Base-by-base conservation (phyloP, 345 rosid genomes). In the Excoecaria cochinchinensis region DNA sequence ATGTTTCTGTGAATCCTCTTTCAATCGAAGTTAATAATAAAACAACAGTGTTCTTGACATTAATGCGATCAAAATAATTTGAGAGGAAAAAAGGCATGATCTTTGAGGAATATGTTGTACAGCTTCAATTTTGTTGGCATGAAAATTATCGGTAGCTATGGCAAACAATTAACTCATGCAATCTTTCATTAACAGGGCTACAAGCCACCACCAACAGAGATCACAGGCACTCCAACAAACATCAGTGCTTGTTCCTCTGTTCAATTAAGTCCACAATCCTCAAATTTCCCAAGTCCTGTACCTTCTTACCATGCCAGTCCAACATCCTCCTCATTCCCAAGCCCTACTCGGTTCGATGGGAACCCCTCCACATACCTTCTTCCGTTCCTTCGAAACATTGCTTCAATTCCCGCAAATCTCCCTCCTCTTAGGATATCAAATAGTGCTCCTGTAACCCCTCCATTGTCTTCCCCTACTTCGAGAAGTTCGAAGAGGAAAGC, bases 401-500 rank as follows among this genome's bases (percentile, higher is more conserved):
- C 84, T 62, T 73, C 84, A 19, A 81, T 77, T 46, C 84, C 84
- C 24, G 7, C 84, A 21, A 77, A 81, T 38, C 80, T 81, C 48
- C 80, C 84, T 40, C 78, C 78, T n/a, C 75, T 81, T 44, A 76
- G 80, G 63, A 81, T 81, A 68, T 81, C 84, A 57, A 81, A 69
- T 73, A 81, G 84, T 62, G 84, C 84, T 73, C 84, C 84, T 19
- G 84, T 81, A 73, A 81, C 84, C 55, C 84, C 84, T 3, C 84
- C 84, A 0, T 75, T 63, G n/a, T 81, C 84, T 25, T 81, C 84
- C 47, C 84, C 84, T 1, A 73, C 75, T 46, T 66, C 61, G 22
- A 77, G 80, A 57, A 57, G 72, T 22, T 76, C 84, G 10, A 81
- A 78, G 73, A 51, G 73, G n/a, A 94, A 89, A 80, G 77, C 89